These are phyloP conservation scores for Clavispora santaluciae DNA, from an alignment of 805 yeast species.

Conservation along the genomic window DNA sequence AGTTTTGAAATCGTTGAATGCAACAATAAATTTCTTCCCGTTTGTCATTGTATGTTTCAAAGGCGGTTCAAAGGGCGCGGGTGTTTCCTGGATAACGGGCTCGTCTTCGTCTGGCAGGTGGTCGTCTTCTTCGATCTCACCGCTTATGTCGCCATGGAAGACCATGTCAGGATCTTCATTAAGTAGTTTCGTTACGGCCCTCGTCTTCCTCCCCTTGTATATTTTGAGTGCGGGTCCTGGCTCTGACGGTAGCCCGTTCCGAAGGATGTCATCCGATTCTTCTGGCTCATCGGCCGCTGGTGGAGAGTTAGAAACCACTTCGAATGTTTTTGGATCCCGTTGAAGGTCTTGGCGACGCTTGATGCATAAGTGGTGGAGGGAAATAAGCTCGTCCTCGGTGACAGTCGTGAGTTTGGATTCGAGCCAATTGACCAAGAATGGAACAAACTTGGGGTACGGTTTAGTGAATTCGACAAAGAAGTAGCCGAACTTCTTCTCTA, in stretches of 20 bases:
- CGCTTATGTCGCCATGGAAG: constrained; percentile 2
- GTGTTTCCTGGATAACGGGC: constrained; percentile 17
- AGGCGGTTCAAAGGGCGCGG: constrained; percentile 41
- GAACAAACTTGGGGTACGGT: neutral
- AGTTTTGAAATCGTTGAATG: constrained; percentile 71
- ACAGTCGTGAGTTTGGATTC: constrained; percentile 1
- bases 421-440: neutral
- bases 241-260: constrained; percentile 9
- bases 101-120: constrained; percentile 1
- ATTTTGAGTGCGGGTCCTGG: constrained; percentile 1
- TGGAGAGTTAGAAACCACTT: neutral
- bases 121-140: constrained; percentile 1
- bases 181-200: constrained; percentile 5
- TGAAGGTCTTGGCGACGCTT: constrained; percentile 6
- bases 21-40: constrained; percentile 50
- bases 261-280: constrained; percentile 8
- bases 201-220: constrained; percentile 3
- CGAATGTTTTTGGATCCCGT: constrained; percentile 4
- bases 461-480: constrained; percentile 4
- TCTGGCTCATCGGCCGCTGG: neutral
- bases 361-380: constrained; percentile 2
- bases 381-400: constrained; percentile 4
- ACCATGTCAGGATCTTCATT: constrained; percentile 3
- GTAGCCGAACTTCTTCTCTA: constrained; percentile 13
- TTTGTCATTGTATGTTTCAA: constrained; percentile 51